phyloP scores from a whole-genome alignment of 1,284 basidiomycete genomes.

The Phenoliferia sp. region DNA sequence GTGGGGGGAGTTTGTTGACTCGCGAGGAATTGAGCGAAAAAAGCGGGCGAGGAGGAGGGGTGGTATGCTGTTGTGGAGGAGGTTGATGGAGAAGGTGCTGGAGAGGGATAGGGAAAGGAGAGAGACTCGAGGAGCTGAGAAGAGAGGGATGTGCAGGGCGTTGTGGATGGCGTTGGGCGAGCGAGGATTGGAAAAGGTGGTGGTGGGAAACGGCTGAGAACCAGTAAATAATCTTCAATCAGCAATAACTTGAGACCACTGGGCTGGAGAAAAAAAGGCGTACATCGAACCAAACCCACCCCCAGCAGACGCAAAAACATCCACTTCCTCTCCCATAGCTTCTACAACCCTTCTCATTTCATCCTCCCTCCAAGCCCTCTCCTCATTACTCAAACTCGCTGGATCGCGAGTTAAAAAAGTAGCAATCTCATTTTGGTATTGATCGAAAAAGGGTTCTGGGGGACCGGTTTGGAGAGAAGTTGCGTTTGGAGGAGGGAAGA shows the following conservation, averaged over 20 bases:
- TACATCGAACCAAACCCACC: conserved; percentile 2
- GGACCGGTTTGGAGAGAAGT: conserved; percentile 9
- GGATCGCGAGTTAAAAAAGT: not conserved
- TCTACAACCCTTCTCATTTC: not conserved
- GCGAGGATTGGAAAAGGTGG: not conserved
- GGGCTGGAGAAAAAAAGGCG: not conserved
- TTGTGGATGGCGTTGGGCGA: not conserved
- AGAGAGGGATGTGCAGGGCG: not conserved
- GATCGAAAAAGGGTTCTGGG: conserved; percentile 19
- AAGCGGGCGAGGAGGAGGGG: conserved; percentile 1
- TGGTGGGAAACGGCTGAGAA: not conserved
- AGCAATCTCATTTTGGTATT: conserved; percentile 17
- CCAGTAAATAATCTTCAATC: not conserved
- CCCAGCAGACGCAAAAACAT: not conserved
- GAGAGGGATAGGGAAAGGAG: conserved; percentile 10
- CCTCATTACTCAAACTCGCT: not conserved
- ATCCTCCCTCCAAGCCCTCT: conserved; percentile 2
- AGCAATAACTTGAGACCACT: not conserved
- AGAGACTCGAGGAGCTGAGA: conserved; percentile 6
- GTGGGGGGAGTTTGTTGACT: not conserved
- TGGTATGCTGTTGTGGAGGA: not conserved
- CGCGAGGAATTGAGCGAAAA: conserved; percentile 8
- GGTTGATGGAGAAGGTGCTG: not conserved
- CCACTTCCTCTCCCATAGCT: not conserved
- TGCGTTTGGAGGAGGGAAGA: conserved; percentile 12